phyloP scores from a whole-genome alignment of 2,329 filamentous ascomycete genomes.

The Bimuria novae-zelandiae region DNA sequence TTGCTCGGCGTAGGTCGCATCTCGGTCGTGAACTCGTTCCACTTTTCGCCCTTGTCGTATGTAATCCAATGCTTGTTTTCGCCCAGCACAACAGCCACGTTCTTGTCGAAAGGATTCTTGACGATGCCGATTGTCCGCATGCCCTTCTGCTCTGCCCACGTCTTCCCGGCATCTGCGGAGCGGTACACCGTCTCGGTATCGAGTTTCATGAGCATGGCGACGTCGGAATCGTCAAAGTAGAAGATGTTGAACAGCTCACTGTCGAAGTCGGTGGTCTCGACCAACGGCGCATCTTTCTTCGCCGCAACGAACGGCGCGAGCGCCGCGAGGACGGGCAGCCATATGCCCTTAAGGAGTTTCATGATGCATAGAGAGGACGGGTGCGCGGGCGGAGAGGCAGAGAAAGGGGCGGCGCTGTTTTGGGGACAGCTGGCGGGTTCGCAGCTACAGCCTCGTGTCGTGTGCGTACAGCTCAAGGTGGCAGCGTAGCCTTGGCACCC shows the following conservation, averaged over 20 bases:
- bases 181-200: constrained; percentile 70
- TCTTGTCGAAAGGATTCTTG: constrained; percentile 78
- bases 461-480: constrained; percentile 27
- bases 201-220: constrained; percentile 74
- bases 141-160: constrained; percentile 70
- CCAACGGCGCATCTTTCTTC: constrained; percentile 68
- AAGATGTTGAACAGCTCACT: constrained; percentile 70
- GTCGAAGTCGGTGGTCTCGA: constrained; percentile 69
- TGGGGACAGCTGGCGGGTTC: constrained; percentile 43
- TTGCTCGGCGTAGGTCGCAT: constrained; percentile 57
- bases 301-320: constrained; percentile 37
- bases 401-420: constrained; percentile 15
- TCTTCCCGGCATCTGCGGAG: constrained; percentile 78
- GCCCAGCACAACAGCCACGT: constrained; percentile 81
- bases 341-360: constrained; percentile 45
- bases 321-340: constrained; percentile 59
- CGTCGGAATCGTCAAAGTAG: constrained; percentile 91
- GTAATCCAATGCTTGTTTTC: constrained; percentile 79
- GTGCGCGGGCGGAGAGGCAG: constrained; percentile 19
- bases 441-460: constrained; percentile 38
- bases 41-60: constrained; percentile 78
- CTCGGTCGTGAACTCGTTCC: constrained; percentile 73
- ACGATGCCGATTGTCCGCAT: constrained; percentile 66
- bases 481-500: constrained; percentile 37
- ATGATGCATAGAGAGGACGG: constrained; percentile 44